These are phyloP conservation scores for Kodamaea hsintzibuensis DNA, from an alignment of 805 yeast genomes.

Conservation along the genomic window DNA sequence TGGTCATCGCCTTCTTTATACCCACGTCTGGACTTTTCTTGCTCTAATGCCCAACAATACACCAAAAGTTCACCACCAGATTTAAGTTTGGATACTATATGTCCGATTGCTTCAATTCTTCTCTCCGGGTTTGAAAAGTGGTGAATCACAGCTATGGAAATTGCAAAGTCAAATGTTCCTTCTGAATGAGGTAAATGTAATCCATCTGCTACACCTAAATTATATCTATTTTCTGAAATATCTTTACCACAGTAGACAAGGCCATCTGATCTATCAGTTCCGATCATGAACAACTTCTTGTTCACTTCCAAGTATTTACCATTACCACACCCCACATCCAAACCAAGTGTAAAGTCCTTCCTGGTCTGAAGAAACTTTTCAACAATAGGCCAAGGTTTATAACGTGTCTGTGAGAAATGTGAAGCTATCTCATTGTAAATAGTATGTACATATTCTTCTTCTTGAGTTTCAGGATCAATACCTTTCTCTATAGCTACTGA, in stretches of 20 bases:
- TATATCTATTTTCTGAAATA: conserved; percentile 39
- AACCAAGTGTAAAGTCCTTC: conserved; percentile 63
- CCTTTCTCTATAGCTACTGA: conserved; percentile 28
- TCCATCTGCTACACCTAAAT: conserved; percentile 81
- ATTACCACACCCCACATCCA: conserved; percentile 97
- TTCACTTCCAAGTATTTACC: conserved; percentile 87
- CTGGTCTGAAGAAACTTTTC: conserved; percentile 59
- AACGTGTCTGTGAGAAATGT: conserved; percentile 91
- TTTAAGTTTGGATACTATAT: conserved; percentile 61
- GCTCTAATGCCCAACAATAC: conserved; percentile 97
- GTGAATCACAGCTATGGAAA: conserved; percentile 93
- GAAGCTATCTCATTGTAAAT: conserved; percentile 91
- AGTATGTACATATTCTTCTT: conserved; percentile 79
- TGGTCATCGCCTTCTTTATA: conserved; percentile 90
- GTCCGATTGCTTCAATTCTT: conserved; percentile 70
- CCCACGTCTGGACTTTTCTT: conserved; percentile 82
- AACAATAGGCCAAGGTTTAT: conserved; percentile 98
- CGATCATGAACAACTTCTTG: conserved; percentile 65
- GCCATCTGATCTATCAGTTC: conserved; percentile 74
- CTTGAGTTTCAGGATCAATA: conserved; percentile 58
- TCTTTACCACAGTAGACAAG: conserved; percentile 62
- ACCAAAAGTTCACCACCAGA: conserved; percentile 70
- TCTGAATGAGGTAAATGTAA: conserved; percentile 47
- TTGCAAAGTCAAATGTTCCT: conserved; percentile 72
- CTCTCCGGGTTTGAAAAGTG: conserved; percentile 88